Evolutionary conservation across 495 filamentous ascomycete species (phyloP).

Genomic region (Penicillium canescens): DNA sequence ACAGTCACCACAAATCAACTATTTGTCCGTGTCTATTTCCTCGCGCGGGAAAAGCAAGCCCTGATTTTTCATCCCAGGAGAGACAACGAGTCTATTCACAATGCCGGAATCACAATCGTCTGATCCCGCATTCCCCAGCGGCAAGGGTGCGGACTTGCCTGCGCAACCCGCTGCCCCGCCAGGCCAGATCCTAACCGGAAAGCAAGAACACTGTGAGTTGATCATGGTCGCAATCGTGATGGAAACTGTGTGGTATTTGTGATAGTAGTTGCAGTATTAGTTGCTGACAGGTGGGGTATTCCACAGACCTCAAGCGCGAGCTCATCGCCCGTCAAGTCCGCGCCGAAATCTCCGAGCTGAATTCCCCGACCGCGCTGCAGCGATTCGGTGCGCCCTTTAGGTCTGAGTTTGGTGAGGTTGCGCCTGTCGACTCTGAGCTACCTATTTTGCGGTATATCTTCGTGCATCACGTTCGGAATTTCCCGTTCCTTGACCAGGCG

Average conservation of each 20-base stretch:
- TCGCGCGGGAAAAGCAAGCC: neutral
- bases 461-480: slow-evolving; percentile 96
- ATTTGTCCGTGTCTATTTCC: neutral
- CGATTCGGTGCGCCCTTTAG: slow-evolving; percentile 94
- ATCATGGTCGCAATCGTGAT: neutral
- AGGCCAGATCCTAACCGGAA: slow-evolving; percentile 74
- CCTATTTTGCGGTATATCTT: slow-evolving; percentile 96
- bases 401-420: slow-evolving; percentile 88
- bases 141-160: neutral
- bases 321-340: slow-evolving; percentile 86
- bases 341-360: slow-evolving; percentile 86
- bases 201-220: slow-evolving; percentile 92
- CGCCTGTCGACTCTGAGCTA: slow-evolving; percentile 90
- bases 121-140: slow-evolving; percentile 12
- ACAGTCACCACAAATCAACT: neutral
- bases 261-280: too few species aligned
- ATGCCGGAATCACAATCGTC: slow-evolving; percentile 1
- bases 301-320: slow-evolving; percentile 91
- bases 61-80: neutral
- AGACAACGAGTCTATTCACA: neutral
- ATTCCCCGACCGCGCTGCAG: slow-evolving; percentile 89
- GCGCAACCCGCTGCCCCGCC: slow-evolving; percentile 33
- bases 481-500: slow-evolving; percentile 94
- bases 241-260: neutral
- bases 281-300: neutral